A percentile compares a stretch with the other conserved stretches of the same genome.
Evolutionary conservation across 2,329 filamentous ascomycete species (phyloP).

Genomic region (Pseudogymnoascus sp.): DNA sequence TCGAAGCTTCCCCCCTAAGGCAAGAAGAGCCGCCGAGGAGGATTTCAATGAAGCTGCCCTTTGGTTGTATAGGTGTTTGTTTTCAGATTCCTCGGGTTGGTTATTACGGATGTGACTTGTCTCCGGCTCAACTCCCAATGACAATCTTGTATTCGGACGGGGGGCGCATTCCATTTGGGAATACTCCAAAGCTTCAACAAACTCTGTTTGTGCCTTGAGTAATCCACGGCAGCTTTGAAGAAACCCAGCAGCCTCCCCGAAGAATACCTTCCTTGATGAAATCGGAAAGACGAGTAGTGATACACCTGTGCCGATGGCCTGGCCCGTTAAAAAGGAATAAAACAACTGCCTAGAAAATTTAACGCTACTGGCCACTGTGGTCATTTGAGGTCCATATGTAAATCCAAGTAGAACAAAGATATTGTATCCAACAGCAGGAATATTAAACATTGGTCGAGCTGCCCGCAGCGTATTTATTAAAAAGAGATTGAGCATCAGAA

Average conservation of each 20-base stretch:
- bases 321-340: constrained; percentile 41
- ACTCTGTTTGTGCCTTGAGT: constrained; percentile 50
- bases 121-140: background rate
- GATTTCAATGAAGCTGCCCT: constrained; percentile 29
- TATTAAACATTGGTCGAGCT: constrained; percentile 53
- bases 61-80: background rate
- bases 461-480: constrained; percentile 55
- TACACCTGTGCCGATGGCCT: constrained; percentile 48
- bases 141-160: constrained; percentile 23
- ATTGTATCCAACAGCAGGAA: constrained; percentile 61
- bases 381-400: constrained; percentile 51
- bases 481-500: constrained; percentile 62
- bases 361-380: constrained; percentile 43
- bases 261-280: constrained; percentile 53
- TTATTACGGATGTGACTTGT: background rate
- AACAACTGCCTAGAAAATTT: constrained; percentile 47
- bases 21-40: constrained; percentile 41
- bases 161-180: constrained; percentile 48
- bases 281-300: constrained; percentile 57
- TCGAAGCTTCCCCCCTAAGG: constrained; percentile 54
- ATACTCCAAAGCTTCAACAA: constrained; percentile 26
- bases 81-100: background rate
- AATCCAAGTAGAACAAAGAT: constrained; percentile 56
- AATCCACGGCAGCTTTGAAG: constrained; percentile 47
- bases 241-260: constrained; percentile 49